phyloP scores from a whole-genome alignment of 345 rosid genomes.

The Citrus maxima region DNA sequence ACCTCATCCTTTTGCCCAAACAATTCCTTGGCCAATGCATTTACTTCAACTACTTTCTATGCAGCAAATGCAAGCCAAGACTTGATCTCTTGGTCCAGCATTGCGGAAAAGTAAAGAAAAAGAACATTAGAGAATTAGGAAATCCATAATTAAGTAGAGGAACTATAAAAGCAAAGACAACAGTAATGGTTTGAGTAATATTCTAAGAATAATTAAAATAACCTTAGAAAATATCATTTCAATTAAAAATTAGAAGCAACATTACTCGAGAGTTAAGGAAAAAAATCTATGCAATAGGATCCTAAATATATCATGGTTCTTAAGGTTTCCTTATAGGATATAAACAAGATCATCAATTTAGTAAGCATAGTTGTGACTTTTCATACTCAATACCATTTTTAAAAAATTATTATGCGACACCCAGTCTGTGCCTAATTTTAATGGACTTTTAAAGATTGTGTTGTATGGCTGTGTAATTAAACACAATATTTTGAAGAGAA shows the following conservation, averaged over 20 bases:
- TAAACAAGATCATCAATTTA: not conserved
- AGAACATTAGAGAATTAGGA: conserved; percentile 11
- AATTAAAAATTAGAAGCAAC: not conserved
- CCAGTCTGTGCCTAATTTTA: not conserved
- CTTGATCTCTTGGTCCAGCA: conserved; percentile 73
- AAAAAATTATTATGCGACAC: not conserved
- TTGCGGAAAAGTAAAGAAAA: conserved; percentile 17
- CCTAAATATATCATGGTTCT: not conserved
- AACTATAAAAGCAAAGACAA: not conserved
- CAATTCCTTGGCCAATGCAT: conserved; percentile 85
- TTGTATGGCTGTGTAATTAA: too few species aligned
- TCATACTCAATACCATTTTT: too few species aligned
- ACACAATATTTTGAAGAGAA: too few species aligned
- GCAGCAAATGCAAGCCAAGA: conserved; percentile 91
- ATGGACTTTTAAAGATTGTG: not conserved
- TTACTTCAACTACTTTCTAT: conserved; percentile 86
- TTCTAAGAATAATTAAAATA: not conserved
- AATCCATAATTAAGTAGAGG: conserved; percentile 1
- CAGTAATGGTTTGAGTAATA: not conserved
- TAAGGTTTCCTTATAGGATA: not conserved
- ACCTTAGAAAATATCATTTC: not conserved
- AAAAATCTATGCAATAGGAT: not conserved
- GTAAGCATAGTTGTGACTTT: not conserved
- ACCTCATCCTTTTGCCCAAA: conserved; percentile 77
- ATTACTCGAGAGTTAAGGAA: not conserved